phyloP scores from a whole-genome alignment of 2,329 filamentous ascomycete genomes.

The Colletotrichum sp. region DNA sequence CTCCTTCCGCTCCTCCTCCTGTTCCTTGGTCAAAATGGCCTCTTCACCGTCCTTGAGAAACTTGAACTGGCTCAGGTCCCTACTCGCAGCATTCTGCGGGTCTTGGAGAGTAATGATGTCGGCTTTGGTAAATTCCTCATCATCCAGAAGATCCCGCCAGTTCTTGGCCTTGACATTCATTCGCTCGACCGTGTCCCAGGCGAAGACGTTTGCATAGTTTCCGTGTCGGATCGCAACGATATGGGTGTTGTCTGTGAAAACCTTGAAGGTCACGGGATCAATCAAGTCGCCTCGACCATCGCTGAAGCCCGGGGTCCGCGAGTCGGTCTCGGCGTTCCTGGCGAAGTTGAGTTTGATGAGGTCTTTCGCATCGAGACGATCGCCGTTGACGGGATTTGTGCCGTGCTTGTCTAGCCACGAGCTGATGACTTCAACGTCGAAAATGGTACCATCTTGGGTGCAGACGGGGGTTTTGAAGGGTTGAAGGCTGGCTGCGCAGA shows the following conservation, averaged over 20 bases:
- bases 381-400: conserved; percentile 88
- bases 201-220: conserved; percentile 91
- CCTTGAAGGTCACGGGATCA: conserved; percentile 96
- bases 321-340: conserved; percentile 78
- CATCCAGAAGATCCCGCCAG: conserved; percentile 89
- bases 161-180: conserved; percentile 97
- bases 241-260: conserved; percentile 97
- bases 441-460: conserved; percentile 85
- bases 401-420: conserved; percentile 94
- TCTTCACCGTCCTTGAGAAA: conserved; percentile 83
- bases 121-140: conserved; percentile 83
- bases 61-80: conserved; percentile 88
- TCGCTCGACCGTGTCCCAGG: conserved; percentile 92
- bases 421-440: conserved; percentile 92
- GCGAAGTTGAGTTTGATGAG: conserved; percentile 91
- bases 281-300: conserved; percentile 79
- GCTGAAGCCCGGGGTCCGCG: conserved; percentile 48
- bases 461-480: conserved; percentile 96
- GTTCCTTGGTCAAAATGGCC: conserved; percentile 70
- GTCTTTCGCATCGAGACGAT: conserved; percentile 79
- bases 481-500: conserved; percentile 93
- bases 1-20: conserved; percentile 69
- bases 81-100: conserved; percentile 83
- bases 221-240: conserved; percentile 84
- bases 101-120: conserved; percentile 98